Evolutionary conservation across 768 basidiomycete species (phyloP).

Genomic region (Kwoniella sp.): DNA sequence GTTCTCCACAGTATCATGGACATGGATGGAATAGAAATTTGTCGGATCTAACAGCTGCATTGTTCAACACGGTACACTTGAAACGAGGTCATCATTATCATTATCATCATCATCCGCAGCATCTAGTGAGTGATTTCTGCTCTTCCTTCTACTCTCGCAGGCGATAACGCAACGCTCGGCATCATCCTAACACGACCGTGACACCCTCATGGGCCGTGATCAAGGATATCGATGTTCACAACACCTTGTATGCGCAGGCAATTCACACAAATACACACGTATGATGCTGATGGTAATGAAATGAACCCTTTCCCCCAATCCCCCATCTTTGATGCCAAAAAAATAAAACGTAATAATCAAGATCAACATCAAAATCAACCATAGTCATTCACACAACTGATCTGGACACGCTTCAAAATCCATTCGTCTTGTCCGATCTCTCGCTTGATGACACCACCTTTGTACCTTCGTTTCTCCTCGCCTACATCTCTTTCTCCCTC

Average conservation of each 20-base stretch:
- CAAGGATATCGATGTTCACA: too few species aligned
- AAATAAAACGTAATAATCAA: too few species aligned
- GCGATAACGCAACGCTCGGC: neutral
- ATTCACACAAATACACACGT: too few species aligned
- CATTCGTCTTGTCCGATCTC: too few species aligned
- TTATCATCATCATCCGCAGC: too few species aligned
- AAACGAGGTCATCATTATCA: neutral
- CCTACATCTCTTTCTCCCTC: neutral
- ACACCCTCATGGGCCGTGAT: too few species aligned
- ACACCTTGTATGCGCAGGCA: too few species aligned
- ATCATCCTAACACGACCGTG: neutral
- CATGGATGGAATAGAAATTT: neutral
- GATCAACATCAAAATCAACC: neutral
- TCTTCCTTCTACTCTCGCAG: neutral
- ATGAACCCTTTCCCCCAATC: neutral
- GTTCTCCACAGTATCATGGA: neutral
- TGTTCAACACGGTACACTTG: neutral
- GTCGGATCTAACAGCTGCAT: neutral
- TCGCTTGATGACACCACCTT: neutral
- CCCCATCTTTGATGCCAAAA: too few species aligned
- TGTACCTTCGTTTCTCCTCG: neutral
- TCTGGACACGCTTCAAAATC: neutral
- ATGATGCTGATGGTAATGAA: neutral
- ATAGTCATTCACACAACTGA: neutral
- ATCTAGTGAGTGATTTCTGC: too few species aligned